Evolutionary conservation across 2,329 filamentous ascomycete species (phyloP), one percentile per base, ranked within the genome.

Genomic region (Ophiosphaerella korrae): DNA sequence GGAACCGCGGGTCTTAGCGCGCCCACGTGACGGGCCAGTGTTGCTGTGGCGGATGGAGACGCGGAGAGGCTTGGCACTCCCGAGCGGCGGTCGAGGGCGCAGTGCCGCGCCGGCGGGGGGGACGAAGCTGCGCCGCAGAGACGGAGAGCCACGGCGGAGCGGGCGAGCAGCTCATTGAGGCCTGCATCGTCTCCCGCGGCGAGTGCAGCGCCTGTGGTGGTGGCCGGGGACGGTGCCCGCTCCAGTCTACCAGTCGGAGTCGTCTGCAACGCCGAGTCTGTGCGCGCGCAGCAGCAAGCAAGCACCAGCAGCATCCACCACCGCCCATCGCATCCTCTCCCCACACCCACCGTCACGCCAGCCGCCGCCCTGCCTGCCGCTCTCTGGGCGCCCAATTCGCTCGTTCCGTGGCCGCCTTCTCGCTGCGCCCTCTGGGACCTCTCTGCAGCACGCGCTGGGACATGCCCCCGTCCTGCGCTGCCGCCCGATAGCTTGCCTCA

Each of bases 401-500:
- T 50, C 47, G 42, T 38, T 41, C 35, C 18, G 18, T 4, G 18
- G 18, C 18, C 18, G 18, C 5, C 18, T 21, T 21, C 18, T 21
- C 18, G 5, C 18, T 21, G 18, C 18, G 18, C 18, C 5, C 3
- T 4, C 18, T 52, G 65, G 70, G 67, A 69, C 50, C 72, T 73
- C 69, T 63, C 56, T 56, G 58, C 57, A 57, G 53, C 49, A 4
- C 56, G 50, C 46, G n/a, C 58, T 52, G 53, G 51, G 16, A 39
- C 56, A 57, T 50, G 53, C 46, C 48, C 60, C 51, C 58, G 53
- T 61, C 53, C 49, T 40, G 62, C 62, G 56, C 60, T 47, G 63
- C 53, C 33, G 59, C 63, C 48, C 63, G 57, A 46, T 70, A 71
- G 70, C 58, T 45, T 37, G 48, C 53, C 42, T 53, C 51, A 46